These are phyloP conservation scores for Diutina siamensis DNA, from an alignment of 1,139 yeast species.

Conservation along the genomic window DNA sequence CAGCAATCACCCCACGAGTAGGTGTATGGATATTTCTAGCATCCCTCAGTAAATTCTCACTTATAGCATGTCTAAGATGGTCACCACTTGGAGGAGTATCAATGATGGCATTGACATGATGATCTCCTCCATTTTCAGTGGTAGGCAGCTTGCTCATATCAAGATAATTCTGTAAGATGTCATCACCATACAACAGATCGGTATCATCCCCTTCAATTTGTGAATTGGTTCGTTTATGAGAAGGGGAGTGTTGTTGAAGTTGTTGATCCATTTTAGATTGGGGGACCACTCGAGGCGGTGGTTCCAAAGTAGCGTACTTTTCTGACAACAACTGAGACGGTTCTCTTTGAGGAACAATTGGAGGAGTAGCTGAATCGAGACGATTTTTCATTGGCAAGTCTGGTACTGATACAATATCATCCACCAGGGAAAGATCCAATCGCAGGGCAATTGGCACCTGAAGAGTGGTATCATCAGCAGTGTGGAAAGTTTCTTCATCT, in stretches of 20 bases:
- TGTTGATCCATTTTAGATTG: neutral
- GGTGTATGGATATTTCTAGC: too few relatives aligned
- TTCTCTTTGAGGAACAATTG: neutral
- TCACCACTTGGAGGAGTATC: neutral
- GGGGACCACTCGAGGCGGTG: neutral
- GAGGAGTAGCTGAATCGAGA: neutral
- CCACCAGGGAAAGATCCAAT: neutral
- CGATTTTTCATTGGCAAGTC: neutral
- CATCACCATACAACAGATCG: slow-evolving; percentile 4
- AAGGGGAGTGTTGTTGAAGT: neutral
- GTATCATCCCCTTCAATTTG: neutral
- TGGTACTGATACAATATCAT: neutral
- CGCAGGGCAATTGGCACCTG: neutral
- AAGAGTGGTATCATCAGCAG: neutral
- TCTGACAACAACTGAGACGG: neutral
- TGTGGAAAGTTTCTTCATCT: neutral
- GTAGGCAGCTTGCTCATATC: slow-evolving; percentile 3
- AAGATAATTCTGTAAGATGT: slow-evolving; percentile 3
- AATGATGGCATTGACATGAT: neutral
- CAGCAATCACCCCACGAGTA: neutral
- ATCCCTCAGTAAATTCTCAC: too few relatives aligned
- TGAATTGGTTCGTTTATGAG: too few relatives aligned
- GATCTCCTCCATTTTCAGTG: neutral
- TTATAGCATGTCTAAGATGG: too few relatives aligned
- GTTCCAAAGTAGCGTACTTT: neutral